Evolutionary conservation across 2,329 filamentous ascomycete genomes (phyloP).

Genomic region (Colletotrichum sp.): DNA sequence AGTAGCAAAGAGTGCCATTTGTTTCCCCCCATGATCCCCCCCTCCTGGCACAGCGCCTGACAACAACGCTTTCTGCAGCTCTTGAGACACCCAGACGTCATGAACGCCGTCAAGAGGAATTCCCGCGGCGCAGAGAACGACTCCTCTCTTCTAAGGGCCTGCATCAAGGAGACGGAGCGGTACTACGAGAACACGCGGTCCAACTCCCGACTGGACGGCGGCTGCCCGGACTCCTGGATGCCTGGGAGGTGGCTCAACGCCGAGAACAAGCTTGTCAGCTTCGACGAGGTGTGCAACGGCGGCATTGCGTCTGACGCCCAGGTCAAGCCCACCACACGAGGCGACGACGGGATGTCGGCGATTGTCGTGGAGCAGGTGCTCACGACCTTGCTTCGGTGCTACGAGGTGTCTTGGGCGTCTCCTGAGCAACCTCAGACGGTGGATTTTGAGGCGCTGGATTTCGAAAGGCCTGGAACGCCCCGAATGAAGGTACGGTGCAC

Average conservation of each 20-base stretch:
- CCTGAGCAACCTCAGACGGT: background rate
- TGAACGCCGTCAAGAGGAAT: slow-evolving; percentile 19
- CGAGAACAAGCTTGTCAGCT: slow-evolving; percentile 7
- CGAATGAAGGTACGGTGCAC: slow-evolving; percentile 14
- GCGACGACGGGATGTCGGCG: slow-evolving; percentile 14
- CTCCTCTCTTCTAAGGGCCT: slow-evolving; percentile 19
- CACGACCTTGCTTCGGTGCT: slow-evolving; percentile 19
- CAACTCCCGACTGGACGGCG: background rate
- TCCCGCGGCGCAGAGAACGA: slow-evolving; percentile 7
- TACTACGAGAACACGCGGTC: slow-evolving; percentile 18
- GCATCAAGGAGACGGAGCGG: slow-evolving; percentile 24
- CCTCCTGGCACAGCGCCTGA: background rate
- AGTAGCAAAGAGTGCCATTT: background rate
- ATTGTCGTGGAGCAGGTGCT: slow-evolving; percentile 12
- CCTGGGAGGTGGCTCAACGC: slow-evolving; percentile 23
- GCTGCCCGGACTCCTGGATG: slow-evolving; percentile 19
- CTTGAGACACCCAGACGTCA: slow-evolving; percentile 19
- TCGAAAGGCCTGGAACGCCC: slow-evolving; percentile 19
- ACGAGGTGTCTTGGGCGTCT: slow-evolving; percentile 21
- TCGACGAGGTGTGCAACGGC: background rate
- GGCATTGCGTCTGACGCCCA: background rate
- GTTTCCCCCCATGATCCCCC: no score
- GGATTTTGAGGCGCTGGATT: slow-evolving; percentile 14
- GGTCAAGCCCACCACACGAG: background rate
- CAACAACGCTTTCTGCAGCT: background rate